phyloP scores from a whole-genome alignment of 345 rosid species.

The Camelina laxa region DNA sequence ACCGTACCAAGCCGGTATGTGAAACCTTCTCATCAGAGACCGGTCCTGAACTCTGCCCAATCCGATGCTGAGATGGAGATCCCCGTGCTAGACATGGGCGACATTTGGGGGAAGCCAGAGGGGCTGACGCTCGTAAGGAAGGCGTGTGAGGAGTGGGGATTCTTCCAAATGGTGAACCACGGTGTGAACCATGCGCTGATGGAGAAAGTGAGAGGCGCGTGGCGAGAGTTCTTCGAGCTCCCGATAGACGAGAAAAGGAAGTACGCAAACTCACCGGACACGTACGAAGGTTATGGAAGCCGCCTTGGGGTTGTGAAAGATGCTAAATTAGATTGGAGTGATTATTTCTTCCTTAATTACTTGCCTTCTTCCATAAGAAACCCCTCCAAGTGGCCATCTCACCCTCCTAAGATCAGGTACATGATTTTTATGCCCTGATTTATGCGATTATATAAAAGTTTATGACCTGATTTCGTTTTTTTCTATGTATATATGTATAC shows the following conservation, averaged over 20 bases:
- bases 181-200: conserved; percentile 67
- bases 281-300: conserved; percentile 95
- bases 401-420: conserved; percentile 73
- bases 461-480: background rate
- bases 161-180: conserved; percentile 90
- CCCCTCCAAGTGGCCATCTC: conserved; percentile 76
- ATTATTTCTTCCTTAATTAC: conserved; percentile 79
- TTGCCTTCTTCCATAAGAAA: conserved; percentile 57
- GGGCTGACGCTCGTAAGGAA: conserved; percentile 45
- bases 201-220: conserved; percentile 54
- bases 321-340: conserved; percentile 92
- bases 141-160: conserved; percentile 89
- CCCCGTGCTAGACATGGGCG: conserved; percentile 65
- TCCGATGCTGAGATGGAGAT: conserved; percentile 42
- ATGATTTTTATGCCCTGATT: background rate
- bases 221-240: conserved; percentile 75
- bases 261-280: conserved; percentile 75
- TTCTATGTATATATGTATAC: background rate
- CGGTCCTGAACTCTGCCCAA: conserved; percentile 25
- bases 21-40: conserved; percentile 64
- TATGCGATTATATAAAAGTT: background rate
- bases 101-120: conserved; percentile 34
- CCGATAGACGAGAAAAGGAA: conserved; percentile 71
- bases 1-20: conserved; percentile 66
- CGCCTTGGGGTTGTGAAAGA: conserved; percentile 81